Evolutionary conservation across 352 stramenopile species (phyloP).

Genomic region (Pythium oligandrum): DNA sequence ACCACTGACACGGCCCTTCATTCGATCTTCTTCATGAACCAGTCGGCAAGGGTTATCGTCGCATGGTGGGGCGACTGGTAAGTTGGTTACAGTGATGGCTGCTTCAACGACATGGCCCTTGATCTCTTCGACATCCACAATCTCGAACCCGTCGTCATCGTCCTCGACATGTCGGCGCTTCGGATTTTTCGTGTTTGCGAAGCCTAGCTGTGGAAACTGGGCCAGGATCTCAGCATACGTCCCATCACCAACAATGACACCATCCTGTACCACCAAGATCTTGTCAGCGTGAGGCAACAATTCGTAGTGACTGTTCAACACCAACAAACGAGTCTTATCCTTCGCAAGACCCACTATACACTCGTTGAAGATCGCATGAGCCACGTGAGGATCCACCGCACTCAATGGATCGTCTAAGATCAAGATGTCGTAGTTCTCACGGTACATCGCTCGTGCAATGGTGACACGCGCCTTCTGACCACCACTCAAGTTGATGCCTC

Average conservation of each 20-base stretch:
- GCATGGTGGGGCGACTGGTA: background rate
- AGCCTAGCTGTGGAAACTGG: slow-evolving; percentile 13
- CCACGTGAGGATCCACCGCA: slow-evolving; percentile 37
- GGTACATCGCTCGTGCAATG: slow-evolving; percentile 28
- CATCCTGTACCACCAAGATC: slow-evolving; percentile 14
- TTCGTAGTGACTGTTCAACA: slow-evolving; percentile 51
- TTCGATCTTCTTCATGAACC: slow-evolving; percentile 24
- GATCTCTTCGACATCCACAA: slow-evolving; percentile 14
- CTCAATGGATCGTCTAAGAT: slow-evolving; percentile 41
- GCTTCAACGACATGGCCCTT: background rate
- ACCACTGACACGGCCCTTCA: slow-evolving; percentile 22
- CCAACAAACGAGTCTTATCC: slow-evolving; percentile 69
- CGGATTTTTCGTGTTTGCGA: background rate
- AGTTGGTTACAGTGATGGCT: background rate
- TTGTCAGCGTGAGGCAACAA: slow-evolving; percentile 22
- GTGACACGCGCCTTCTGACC: slow-evolving; percentile 34
- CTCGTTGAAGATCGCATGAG: slow-evolving; percentile 31
- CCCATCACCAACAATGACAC: too few relatives aligned
- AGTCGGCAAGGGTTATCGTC: background rate
- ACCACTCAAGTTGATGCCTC: slow-evolving; percentile 33
- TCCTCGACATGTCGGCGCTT: background rate
- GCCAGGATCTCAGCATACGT: slow-evolving; percentile 13
- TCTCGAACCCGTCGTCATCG: background rate
- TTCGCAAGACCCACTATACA: slow-evolving; percentile 23
- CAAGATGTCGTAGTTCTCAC: slow-evolving; percentile 27